phyloP scores from a whole-genome alignment of 495 filamentous ascomycete genomes.

The Neurospora tetraspora region DNA sequence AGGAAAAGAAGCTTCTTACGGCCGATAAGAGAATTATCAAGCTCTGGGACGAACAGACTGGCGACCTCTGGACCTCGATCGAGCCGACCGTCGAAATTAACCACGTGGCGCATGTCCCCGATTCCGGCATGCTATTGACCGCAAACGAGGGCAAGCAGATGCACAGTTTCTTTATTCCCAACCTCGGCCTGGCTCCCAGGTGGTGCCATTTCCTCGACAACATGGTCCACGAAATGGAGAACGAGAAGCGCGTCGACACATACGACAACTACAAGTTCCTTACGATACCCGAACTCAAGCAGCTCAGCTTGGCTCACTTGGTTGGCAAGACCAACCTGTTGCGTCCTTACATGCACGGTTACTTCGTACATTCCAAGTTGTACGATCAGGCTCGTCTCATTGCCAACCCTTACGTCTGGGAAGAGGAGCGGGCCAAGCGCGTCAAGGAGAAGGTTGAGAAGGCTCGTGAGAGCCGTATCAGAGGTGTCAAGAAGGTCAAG shows the following conservation, averaged over 20 bases:
- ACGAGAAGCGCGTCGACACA: constrained; percentile 57
- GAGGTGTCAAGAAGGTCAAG: constrained; percentile 84
- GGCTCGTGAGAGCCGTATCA: constrained; percentile 82
- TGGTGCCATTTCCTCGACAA: constrained; percentile 98
- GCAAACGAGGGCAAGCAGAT: constrained; percentile 68
- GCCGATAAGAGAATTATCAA: constrained; percentile 95
- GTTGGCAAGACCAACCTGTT: constrained; percentile 78
- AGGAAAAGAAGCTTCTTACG: constrained; percentile 81
- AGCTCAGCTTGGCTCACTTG: constrained; percentile 74
- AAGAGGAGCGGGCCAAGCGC: constrained; percentile 77
- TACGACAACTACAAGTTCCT: constrained; percentile 99
- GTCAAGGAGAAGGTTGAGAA: constrained; percentile 90
- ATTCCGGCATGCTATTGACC: constrained; percentile 85
- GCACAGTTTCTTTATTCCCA: constrained; percentile 93
- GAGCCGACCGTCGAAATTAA: constrained; percentile 93
- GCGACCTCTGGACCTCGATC: constrained; percentile 85
- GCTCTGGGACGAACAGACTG: constrained; percentile 76
- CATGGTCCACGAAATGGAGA: constrained; percentile 96
- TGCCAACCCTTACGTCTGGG: constrained; percentile 82
- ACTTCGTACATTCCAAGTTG: constrained; percentile 84
- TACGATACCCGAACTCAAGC: constrained; percentile 68
- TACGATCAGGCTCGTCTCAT: constrained; percentile 94
- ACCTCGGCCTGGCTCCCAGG: constrained; percentile 71
- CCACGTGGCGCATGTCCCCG: constrained; percentile 74
- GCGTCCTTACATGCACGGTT: constrained; percentile 96